Evolutionary conservation across 2,329 filamentous ascomycete species (phyloP).

Genomic region (Gnomoniopsis smithogilvyi): DNA sequence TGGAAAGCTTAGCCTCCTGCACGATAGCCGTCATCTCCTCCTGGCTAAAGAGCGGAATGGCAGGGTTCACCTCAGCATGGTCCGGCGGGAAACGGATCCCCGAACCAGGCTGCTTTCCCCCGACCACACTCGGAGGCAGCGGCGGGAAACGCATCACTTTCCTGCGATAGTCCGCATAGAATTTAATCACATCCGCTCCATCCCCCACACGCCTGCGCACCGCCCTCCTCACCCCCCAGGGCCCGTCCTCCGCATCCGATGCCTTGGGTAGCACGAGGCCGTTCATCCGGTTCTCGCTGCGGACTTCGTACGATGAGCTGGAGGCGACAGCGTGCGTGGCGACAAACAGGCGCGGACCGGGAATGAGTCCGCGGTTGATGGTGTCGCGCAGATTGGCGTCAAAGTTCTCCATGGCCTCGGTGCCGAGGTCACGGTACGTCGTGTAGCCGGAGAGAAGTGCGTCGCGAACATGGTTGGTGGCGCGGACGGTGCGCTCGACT

Average conservation of each 20-base stretch:
- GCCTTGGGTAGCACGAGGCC: constrained; percentile 32
- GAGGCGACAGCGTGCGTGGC: constrained; percentile 49
- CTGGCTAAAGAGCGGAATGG: constrained; percentile 42
- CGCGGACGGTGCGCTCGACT: constrained; percentile 53
- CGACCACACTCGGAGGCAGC: constrained; percentile 26
- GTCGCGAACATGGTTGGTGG: constrained; percentile 48
- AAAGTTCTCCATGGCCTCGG: constrained; percentile 46
- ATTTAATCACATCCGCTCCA: constrained; percentile 47
- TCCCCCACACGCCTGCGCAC: constrained; percentile 44
- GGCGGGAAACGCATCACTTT: constrained; percentile 40
- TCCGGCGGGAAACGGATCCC: constrained; percentile 33
- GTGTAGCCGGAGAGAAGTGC: constrained; percentile 57
- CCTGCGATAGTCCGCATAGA: constrained; percentile 48
- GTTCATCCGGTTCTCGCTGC: constrained; percentile 40
- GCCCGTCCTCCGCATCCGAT: constrained; percentile 45
- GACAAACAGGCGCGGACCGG: constrained; percentile 54
- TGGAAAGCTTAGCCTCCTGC: constrained; percentile 38
- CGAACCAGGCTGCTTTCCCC: not conserved
- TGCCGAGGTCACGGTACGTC: constrained; percentile 55
- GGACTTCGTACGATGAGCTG: constrained; percentile 46
- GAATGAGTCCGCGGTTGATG: constrained; percentile 50
- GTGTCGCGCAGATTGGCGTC: constrained; percentile 51
- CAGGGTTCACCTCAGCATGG: constrained; percentile 33
- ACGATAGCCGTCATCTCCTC: constrained; percentile 50
- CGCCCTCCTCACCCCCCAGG: constrained; percentile 40